Percentiles rank a stretch among this genome's conserved stretches.
phyloP scores from a whole-genome alignment of 2,329 filamentous ascomycete genomes.

The Lecanoromycetidae sp. region DNA sequence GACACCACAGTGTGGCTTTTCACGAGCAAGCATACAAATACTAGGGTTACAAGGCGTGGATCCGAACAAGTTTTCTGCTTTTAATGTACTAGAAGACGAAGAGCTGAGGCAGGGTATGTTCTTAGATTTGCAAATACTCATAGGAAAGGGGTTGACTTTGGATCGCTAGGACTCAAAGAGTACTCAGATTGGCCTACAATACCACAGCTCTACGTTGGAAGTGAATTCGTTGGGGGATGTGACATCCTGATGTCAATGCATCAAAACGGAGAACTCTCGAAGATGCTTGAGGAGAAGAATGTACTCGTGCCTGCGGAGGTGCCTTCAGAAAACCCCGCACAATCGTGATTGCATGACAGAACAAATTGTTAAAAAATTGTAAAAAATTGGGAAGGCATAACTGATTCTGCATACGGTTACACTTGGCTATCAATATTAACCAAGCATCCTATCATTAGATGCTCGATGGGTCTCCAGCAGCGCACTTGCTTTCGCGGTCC shows the following conservation, averaged over 20 bases:
- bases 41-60: slow-evolving; percentile 89
- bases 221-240: slow-evolving; percentile 95
- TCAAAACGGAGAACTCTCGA: slow-evolving; percentile 84
- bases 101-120: slow-evolving; percentile 64
- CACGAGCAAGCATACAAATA: slow-evolving; percentile 86
- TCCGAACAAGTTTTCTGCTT: slow-evolving; percentile 91
- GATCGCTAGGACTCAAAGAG: slow-evolving; percentile 74
- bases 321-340: slow-evolving; percentile 18
- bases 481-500: no score
- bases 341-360: not conserved
- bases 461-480: no score
- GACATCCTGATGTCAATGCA: slow-evolving; percentile 97
- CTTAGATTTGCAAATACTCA: not conserved
- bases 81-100: slow-evolving; percentile 88
- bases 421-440: not conserved
- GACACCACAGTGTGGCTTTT: slow-evolving; percentile 93
- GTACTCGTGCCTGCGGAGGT: slow-evolving; percentile 55
- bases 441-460: no score
- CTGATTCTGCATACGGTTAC: not conserved
- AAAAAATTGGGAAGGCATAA: no score
- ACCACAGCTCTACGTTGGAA: slow-evolving; percentile 87
- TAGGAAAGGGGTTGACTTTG: slow-evolving; percentile 11
- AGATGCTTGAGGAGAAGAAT: slow-evolving; percentile 81
- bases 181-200: slow-evolving; percentile 99
- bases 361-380: not conserved